Evolutionary conservation across 805 yeast genomes (phyloP).

Genomic region (Suhomyces prunicola): DNA sequence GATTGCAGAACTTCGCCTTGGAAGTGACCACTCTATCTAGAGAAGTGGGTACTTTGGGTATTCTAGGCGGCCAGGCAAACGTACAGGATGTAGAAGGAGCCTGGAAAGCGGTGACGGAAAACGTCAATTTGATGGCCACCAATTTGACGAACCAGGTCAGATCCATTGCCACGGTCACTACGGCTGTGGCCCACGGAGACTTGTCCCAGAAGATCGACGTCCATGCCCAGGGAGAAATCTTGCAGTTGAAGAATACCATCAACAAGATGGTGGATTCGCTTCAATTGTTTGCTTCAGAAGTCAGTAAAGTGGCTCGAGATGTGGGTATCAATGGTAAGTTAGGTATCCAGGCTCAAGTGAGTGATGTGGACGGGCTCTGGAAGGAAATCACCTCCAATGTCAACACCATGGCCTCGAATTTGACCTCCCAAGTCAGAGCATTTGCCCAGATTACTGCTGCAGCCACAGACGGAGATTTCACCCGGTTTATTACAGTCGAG

Average conservation of each 20-base stretch:
- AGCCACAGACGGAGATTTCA: conserved; percentile 91
- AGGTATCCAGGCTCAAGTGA: conserved; percentile 89
- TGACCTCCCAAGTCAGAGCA: conserved; percentile 89
- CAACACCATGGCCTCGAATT: conserved; percentile 90
- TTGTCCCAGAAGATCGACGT: conserved; percentile 81
- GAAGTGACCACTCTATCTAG: conserved; percentile 46
- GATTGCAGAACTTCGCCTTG: conserved; percentile 45
- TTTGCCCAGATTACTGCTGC: conserved; percentile 93
- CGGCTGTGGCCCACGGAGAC: conserved; percentile 91
- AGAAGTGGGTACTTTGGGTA: conserved; percentile 48
- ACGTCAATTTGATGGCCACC: conserved; percentile 47
- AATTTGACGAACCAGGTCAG: conserved; percentile 72
- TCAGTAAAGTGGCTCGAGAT: conserved; percentile 85
- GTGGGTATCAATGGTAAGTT: conserved; percentile 92
- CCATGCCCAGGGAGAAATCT: conserved; percentile 86
- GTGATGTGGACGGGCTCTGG: conserved; percentile 90
- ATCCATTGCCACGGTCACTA: conserved; percentile 84
- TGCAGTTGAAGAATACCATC: conserved; percentile 81
- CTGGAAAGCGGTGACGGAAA: conserved; percentile 49
- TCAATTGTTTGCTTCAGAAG: conserved; percentile 85
- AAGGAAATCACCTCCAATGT: conserved; percentile 88
- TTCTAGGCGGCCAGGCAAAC: conserved; percentile 49
- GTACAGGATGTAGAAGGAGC: conserved; percentile 52
- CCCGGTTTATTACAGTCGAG: conserved; percentile 85
- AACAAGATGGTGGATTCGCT: conserved; percentile 91